Percentiles rank a stretch among this genome's conserved stretches.
Conservation (phyloP, 139 green algal species). For the Closterium sp. region DNA sequence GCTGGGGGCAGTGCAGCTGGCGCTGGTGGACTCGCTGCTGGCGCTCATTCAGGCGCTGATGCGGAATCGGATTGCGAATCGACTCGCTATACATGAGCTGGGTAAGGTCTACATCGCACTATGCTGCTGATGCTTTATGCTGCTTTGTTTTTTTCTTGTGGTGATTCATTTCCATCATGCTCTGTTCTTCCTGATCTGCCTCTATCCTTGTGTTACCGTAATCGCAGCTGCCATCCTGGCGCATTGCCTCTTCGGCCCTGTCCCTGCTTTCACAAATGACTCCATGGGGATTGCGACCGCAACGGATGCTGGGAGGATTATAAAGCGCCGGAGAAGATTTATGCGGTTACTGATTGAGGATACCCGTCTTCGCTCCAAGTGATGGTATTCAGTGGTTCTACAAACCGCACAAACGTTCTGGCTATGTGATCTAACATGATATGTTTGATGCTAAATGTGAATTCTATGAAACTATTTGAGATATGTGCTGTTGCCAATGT, state of each 20-base stretch:
- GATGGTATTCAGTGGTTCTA: too few relatives aligned
- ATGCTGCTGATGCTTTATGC: not conserved
- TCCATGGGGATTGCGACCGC: not conserved
- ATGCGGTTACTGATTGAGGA: not conserved
- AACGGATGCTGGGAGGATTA: not conserved
- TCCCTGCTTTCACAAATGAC: not conserved
- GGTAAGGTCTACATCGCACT: not conserved
- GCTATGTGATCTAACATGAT: too few relatives aligned
- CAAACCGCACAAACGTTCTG: too few relatives aligned
- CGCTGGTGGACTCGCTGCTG: slow-evolving; percentile 9
- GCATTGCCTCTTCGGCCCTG: not conserved
- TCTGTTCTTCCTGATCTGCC: too few relatives aligned
- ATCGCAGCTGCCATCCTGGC: not conserved
- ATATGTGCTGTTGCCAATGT: too few relatives aligned
- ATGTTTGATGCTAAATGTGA: too few relatives aligned
- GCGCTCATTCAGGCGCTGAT: slow-evolving; percentile 5
- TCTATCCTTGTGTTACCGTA: too few relatives aligned
- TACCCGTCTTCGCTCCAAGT: not conserved
- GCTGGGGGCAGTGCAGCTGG: not conserved
- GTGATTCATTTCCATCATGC: too few relatives aligned
- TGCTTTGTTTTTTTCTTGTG: too few relatives aligned
- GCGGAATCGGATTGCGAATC: slow-evolving; percentile 14
- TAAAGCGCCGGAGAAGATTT: not conserved
- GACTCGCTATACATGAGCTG: slow-evolving; percentile 4
- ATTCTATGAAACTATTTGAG: too few relatives aligned